Conservation (phyloP, 805 yeast genomes). For the Ogataea ganodermae region DNA sequence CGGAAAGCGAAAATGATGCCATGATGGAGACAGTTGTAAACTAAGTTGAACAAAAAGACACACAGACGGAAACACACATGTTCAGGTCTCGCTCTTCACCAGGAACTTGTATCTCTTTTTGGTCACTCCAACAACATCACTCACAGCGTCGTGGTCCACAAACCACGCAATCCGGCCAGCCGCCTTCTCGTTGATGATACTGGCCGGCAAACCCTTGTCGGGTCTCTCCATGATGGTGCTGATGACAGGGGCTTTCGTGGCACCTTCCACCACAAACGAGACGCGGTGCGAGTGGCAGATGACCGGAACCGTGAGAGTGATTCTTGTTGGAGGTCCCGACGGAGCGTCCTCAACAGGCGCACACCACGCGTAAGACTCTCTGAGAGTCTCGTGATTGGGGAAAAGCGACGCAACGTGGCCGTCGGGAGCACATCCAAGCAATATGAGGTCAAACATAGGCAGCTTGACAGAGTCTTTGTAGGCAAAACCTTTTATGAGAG, state of each 20-base stretch:
- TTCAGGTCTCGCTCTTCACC: conserved; percentile 24
- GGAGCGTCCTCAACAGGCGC: conserved; percentile 93
- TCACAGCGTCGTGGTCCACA: conserved; percentile 90
- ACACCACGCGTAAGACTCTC: conserved; percentile 94
- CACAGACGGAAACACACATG: neutral
- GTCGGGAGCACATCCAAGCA: conserved; percentile 97
- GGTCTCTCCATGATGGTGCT: conserved; percentile 94
- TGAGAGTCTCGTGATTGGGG: conserved; percentile 85
- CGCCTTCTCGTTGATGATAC: conserved; percentile 93
- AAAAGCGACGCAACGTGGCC: conserved; percentile 97
- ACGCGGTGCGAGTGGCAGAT: conserved; percentile 91
- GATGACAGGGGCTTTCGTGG: conserved; percentile 90
- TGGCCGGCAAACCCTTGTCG: conserved; percentile 92
- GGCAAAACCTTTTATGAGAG: conserved; percentile 86
- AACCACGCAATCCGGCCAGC: conserved; percentile 97
- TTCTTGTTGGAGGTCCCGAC: conserved; percentile 79
- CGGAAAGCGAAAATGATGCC: conserved; percentile 2
- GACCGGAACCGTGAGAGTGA: conserved; percentile 90
- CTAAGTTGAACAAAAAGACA: neutral
- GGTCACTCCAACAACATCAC: conserved; percentile 68
- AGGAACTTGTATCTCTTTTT: conserved; percentile 70
- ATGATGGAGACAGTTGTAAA: neutral
- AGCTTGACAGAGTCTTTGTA: conserved; percentile 93
- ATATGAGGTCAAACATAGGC: conserved; percentile 88
- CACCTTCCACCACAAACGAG: conserved; percentile 94